Conservation (phyloP, 768 basidiomycete species). For the Leccinum longicurvipes region DNA sequence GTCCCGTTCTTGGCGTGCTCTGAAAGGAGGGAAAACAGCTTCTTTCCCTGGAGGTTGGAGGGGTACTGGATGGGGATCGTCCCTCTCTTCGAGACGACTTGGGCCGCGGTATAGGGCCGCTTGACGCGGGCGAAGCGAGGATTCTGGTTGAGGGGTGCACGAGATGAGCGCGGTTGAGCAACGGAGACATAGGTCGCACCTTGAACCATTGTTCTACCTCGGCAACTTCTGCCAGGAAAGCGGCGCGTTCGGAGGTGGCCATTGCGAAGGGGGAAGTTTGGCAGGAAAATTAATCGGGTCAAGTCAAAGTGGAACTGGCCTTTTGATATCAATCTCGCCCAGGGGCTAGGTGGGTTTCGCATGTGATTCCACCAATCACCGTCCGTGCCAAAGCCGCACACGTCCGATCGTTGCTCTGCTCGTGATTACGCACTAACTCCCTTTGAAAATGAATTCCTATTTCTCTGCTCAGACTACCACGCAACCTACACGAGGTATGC, state of each 20-base stretch:
- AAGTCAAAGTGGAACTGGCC: neutral
- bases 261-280: conserved; percentile 35
- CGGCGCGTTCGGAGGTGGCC: conserved; percentile 57
- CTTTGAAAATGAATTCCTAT: neutral
- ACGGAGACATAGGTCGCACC: conserved; percentile 42
- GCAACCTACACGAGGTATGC: neutral
- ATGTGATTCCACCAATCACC: conserved; percentile 23
- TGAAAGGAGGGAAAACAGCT: conserved; percentile 72
- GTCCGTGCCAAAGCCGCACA: conserved; percentile 3
- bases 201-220: conserved; percentile 92
- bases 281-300: neutral
- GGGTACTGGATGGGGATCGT: conserved; percentile 84
- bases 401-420: neutral
- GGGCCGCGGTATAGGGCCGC: conserved; percentile 88
- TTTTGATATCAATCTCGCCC: conserved; percentile 20
- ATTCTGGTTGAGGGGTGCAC: conserved; percentile 43
- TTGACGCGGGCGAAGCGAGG: conserved; percentile 84
- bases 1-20: conserved; percentile 75
- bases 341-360: neutral
- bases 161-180: neutral
- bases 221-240: conserved; percentile 78
- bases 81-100: conserved; percentile 93
- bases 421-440: conserved; percentile 28
- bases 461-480: neutral
- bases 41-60: conserved; percentile 80